phyloP scores from a whole-genome alignment of 805 yeast genomes.

The Wickerhamomyces chambardii region DNA sequence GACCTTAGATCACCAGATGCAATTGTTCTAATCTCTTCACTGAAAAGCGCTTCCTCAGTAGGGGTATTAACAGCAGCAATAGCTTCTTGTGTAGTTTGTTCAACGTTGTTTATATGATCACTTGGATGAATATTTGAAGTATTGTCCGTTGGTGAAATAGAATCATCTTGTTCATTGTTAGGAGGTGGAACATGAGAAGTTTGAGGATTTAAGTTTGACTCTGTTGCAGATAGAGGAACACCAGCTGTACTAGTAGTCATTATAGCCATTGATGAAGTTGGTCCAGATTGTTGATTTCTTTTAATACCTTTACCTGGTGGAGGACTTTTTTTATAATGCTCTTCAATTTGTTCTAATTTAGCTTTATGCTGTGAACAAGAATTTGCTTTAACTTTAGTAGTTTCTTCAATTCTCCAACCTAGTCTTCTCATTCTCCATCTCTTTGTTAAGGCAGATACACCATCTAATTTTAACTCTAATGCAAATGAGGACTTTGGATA shows the following conservation, averaged over 20 bases:
- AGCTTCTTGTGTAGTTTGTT: slow-evolving; percentile 17
- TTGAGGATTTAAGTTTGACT: slow-evolving; percentile 6
- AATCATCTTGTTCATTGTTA: neutral
- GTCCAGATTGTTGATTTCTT: slow-evolving; percentile 29
- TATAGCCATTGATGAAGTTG: slow-evolving; percentile 25
- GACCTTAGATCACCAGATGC: slow-evolving; percentile 73
- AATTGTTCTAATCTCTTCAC: slow-evolving; percentile 69
- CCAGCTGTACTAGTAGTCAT: slow-evolving; percentile 15
- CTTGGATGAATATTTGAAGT: slow-evolving; percentile 15
- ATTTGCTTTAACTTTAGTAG: slow-evolving; percentile 47
- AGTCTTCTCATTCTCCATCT: slow-evolving; percentile 93
- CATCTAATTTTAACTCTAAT: slow-evolving; percentile 74
- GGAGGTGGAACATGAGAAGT: slow-evolving; percentile 1
- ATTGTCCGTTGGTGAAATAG: neutral
- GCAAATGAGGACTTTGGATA: slow-evolving; percentile 85
- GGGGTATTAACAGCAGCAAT: slow-evolving; percentile 16
- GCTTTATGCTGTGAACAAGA: slow-evolving; percentile 49
- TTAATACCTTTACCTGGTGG: slow-evolving; percentile 14
- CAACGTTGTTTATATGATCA: slow-evolving; percentile 24
- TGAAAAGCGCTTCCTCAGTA: slow-evolving; percentile 32
- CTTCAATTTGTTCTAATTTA: slow-evolving; percentile 38
- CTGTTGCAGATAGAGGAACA: slow-evolving; percentile 7
- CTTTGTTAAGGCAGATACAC: slow-evolving; percentile 44
- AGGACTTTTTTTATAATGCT: slow-evolving; percentile 23
- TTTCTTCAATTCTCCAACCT: slow-evolving; percentile 85